phyloP scores from a whole-genome alignment of 2,329 filamentous ascomycete species.

The Sclerotinia glacialis region DNA sequence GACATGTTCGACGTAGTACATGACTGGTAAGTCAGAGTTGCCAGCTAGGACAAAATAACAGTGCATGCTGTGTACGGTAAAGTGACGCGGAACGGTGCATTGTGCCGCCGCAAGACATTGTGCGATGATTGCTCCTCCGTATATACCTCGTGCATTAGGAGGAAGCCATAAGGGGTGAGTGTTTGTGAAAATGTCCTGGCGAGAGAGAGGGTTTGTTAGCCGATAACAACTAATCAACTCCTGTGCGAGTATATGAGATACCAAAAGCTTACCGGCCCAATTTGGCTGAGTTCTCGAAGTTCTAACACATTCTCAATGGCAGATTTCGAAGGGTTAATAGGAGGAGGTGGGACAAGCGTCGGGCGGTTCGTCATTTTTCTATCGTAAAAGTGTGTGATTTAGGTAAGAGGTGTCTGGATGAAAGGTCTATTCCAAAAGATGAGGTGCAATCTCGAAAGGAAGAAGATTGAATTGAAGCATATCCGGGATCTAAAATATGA shows the following conservation, averaged over 20 bases:
- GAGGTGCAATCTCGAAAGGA: background rate
- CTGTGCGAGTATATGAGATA: conserved; percentile 21
- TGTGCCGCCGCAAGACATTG: conserved; percentile 87
- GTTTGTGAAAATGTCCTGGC: conserved; percentile 89
- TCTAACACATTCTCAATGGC: conserved; percentile 88
- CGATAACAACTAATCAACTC: background rate
- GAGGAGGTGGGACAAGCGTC: conserved; percentile 73
- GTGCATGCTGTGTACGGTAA: conserved; percentile 92
- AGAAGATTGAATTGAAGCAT: background rate
- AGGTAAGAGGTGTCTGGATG: background rate
- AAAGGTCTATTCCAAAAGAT: background rate
- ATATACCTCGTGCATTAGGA: conserved; percentile 86
- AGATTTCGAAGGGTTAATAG: conserved; percentile 67
- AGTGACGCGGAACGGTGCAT: conserved; percentile 75
- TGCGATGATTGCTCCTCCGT: conserved; percentile 88
- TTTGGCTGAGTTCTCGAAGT: conserved; percentile 72
- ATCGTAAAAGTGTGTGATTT: background rate
- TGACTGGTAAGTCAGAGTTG: conserved; percentile 76
- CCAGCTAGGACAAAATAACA: conserved; percentile 98
- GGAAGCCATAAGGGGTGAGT: conserved; percentile 90
- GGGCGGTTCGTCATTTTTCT: conserved; percentile 39
- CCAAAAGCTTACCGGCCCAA: conserved; percentile 61
- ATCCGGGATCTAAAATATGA: background rate
- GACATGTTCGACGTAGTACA: conserved; percentile 94
- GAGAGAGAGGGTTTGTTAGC: background rate